Evolutionary conservation across 805 yeast species (phyloP).

Genomic region (Metschnikowia continentalis): DNA sequence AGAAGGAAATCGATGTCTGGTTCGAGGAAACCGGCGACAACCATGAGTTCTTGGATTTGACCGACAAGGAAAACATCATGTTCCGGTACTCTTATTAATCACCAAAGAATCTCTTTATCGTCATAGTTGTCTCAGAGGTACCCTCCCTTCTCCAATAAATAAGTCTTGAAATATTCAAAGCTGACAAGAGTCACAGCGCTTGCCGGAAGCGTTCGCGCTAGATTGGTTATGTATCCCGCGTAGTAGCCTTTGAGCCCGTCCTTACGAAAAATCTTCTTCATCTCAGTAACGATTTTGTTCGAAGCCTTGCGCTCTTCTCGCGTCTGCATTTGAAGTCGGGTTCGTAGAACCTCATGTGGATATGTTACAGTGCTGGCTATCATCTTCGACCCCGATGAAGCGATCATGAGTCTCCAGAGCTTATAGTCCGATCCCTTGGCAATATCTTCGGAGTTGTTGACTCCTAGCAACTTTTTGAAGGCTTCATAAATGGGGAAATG

Average conservation of each 20-base stretch:
- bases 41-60: slow-evolving; percentile 51
- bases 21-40: slow-evolving; percentile 19
- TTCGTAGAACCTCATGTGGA: slow-evolving; percentile 92
- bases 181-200: slow-evolving; percentile 93
- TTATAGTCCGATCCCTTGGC: slow-evolving; percentile 9
- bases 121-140: slow-evolving; percentile 7
- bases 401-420: slow-evolving; percentile 38
- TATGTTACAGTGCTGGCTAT: slow-evolving; percentile 84
- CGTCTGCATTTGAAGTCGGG: slow-evolving; percentile 75
- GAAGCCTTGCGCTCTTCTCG: slow-evolving; percentile 21
- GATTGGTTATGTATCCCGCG: slow-evolving; percentile 81
- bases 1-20: slow-evolving; percentile 13
- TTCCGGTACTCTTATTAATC: slow-evolving; percentile 50
- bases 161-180: slow-evolving; percentile 72
- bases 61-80: slow-evolving; percentile 54
- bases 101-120: no score
- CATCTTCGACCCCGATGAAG: slow-evolving; percentile 82
- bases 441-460: slow-evolving; percentile 12
- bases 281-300: slow-evolving; percentile 26
- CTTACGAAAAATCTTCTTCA: slow-evolving; percentile 43
- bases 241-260: slow-evolving; percentile 86
- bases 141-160: slow-evolving; percentile 38
- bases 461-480: slow-evolving; percentile 44
- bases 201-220: slow-evolving; percentile 90
- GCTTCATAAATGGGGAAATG: slow-evolving; percentile 93